These are phyloP conservation scores for Carex myosuroides DNA, from an alignment of 176 grass and related monocot genomes.

Conservation along the genomic window DNA sequence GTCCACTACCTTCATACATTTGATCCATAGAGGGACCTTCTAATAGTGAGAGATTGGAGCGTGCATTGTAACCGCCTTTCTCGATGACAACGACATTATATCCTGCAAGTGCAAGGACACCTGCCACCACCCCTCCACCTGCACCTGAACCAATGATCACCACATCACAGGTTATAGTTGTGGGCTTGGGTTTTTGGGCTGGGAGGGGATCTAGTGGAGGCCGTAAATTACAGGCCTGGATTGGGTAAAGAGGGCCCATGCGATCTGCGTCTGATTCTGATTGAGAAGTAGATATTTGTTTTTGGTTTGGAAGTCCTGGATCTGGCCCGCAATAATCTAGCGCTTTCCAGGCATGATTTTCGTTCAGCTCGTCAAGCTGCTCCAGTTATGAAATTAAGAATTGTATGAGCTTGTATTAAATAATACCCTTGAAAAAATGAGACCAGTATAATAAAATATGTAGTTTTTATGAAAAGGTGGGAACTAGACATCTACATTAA, in stretches of 20 bases:
- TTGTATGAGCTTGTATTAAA: neutral
- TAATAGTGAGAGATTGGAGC: constrained; percentile 44
- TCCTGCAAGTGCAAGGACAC: constrained; percentile 54
- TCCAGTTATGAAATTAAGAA: neutral
- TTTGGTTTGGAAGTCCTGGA: neutral
- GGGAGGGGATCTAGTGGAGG: constrained; percentile 18
- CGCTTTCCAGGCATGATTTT: constrained; percentile 64
- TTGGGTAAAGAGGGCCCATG: constrained; percentile 46
- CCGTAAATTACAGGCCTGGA: constrained; percentile 13
- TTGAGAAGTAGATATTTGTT: constrained; percentile 28
- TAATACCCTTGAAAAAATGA: neutral
- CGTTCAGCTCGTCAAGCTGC: constrained; percentile 54
- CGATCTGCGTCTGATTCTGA: constrained; percentile 44
- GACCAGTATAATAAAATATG: neutral
- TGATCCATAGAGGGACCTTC: constrained; percentile 62
- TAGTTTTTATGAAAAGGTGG: neutral
- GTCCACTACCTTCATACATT: constrained; percentile 57
- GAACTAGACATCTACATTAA: neutral
- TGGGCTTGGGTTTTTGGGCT: constrained; percentile 28
- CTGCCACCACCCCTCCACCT: constrained; percentile 71
- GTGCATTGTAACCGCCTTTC: constrained; percentile 67
- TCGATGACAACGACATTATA: constrained; percentile 78
- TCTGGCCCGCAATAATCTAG: constrained; percentile 46
- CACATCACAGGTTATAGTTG: constrained; percentile 47
- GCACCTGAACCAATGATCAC: constrained; percentile 69